Evolutionary conservation across 371 early-diverging fungal species (phyloP), one percentile per base, ranked within the genome.

Genomic region (Apophysomyces trapeziformis): DNA sequence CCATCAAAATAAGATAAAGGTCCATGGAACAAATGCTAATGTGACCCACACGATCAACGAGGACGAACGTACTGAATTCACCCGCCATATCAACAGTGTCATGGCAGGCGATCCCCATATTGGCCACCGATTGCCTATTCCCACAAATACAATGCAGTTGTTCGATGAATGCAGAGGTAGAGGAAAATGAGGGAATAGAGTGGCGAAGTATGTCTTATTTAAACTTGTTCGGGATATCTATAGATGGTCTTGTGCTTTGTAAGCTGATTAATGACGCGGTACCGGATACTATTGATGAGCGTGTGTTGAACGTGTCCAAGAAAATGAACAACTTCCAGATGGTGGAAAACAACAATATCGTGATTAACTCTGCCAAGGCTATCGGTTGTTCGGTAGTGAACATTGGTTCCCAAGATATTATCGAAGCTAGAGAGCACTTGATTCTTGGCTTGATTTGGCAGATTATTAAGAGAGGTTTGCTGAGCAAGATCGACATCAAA

Each of bases 281-380:
- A 7, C 94, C 97, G n/a, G 93, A 92, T 69, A 98, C 98, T 11
- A 98, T 98, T 68, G 98, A 98, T 80, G 97, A 98, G 75, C 95
- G 98, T 78, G 98, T 96, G 36, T 83, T 98, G 71, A 97, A 97
- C 80, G 81, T 84, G 9, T 83, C 85, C 44, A 89, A 89, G 73
- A 94, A 93, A 71, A 79, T 93, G 57, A 91, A 90, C 72, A 82
- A 88, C 44, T 98, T 96, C 88, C 94, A 97, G 75, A 94, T 96
- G 86, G 95, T 93, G n/a, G 98, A 96, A 81, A 98, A 98, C 85
- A 94, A 96, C 86, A 97, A 97, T 74, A 90, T 97, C 38, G 97
- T 95, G 32, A 91, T 98, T 81, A 97, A 96, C 86, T 94, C 95
- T 60, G 97, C 98, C 69, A 98, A 98, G 79, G 97, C 97, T 57